Conservation (phyloP, 345 rosid genomes). For the Hibiscus syriacus region DNA sequence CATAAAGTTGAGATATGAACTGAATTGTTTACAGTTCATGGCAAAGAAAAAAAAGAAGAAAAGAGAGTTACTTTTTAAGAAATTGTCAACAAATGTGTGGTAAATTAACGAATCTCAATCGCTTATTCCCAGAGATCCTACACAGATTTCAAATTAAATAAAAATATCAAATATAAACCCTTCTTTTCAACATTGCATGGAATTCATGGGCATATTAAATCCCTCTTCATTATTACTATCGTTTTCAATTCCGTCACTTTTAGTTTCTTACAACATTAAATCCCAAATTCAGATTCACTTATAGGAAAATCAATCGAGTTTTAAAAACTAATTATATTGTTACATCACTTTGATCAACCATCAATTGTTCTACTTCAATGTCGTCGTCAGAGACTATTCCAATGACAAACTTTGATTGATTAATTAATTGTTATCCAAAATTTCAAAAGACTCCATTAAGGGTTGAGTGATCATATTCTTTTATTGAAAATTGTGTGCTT, state of each 20-base stretch:
- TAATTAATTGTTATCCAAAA: no score
- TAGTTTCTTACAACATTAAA: background rate
- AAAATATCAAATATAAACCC: background rate
- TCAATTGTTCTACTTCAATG: no score
- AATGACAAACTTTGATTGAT: no score
- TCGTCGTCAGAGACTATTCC: no score
- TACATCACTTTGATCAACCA: no score
- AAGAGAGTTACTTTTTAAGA: background rate
- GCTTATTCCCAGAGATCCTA: background rate
- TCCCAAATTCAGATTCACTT: no score
- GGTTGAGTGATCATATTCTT: no score
- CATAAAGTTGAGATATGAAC: no score
- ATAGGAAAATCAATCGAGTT: no score
- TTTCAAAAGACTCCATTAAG: no score
- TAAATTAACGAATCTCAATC: background rate
- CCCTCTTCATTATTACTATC: background rate
- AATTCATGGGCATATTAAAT: background rate
- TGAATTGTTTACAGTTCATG: background rate
- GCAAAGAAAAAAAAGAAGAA: background rate
- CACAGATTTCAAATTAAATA: background rate
- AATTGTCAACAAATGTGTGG: background rate
- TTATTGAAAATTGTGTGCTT: no score
- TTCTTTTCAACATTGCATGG: background rate
- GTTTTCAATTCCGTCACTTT: background rate
- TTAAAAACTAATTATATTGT: no score